A percentile compares a stretch with the other conserved stretches of the same genome.
Evolutionary conservation across 1,139 yeast genomes (phyloP).

Genomic region (Diutina neorugosa): DNA sequence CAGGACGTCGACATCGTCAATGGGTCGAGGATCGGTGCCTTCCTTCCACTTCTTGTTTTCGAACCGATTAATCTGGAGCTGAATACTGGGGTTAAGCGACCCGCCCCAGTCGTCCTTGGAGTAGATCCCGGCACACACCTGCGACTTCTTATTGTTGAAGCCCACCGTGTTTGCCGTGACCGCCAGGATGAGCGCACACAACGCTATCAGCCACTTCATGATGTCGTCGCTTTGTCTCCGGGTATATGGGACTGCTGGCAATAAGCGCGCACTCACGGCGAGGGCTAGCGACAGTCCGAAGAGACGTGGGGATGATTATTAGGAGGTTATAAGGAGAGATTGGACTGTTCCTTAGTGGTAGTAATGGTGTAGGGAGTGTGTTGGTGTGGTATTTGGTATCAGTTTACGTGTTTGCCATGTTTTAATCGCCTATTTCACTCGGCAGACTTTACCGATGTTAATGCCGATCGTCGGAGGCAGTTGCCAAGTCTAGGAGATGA

Average conservation of each 20-base stretch:
- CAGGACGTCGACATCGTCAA: slow-evolving; percentile 34
- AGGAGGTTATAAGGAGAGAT: too few relatives aligned
- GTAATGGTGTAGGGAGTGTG: too few relatives aligned
- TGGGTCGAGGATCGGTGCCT: slow-evolving; percentile 11
- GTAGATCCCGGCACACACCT: slow-evolving; percentile 84
- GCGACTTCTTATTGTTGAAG: slow-evolving; percentile 35
- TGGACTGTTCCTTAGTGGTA: too few relatives aligned
- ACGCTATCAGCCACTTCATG: slow-evolving; percentile 1
- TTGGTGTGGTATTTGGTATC: too few relatives aligned
- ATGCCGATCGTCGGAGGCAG: too few relatives aligned
- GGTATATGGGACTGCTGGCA: not conserved
- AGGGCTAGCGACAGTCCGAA: not conserved
- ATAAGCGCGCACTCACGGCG: not conserved
- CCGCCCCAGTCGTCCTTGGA: slow-evolving; percentile 87
- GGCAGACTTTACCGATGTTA: too few relatives aligned
- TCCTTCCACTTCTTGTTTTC: slow-evolving; percentile 21
- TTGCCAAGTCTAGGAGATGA: too few relatives aligned
- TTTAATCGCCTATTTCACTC: too few relatives aligned
- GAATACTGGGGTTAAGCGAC: slow-evolving; percentile 47
- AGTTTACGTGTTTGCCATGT: too few relatives aligned
- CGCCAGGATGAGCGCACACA: not conserved
- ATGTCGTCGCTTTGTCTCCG: not conserved
- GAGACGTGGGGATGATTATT: too few relatives aligned
- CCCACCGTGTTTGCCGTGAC: slow-evolving; percentile 34
- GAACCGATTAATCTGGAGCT: slow-evolving; percentile 28